Conservation (phyloP, 371 early-diverging fungal species). For the Circinella umbellata region DNA sequence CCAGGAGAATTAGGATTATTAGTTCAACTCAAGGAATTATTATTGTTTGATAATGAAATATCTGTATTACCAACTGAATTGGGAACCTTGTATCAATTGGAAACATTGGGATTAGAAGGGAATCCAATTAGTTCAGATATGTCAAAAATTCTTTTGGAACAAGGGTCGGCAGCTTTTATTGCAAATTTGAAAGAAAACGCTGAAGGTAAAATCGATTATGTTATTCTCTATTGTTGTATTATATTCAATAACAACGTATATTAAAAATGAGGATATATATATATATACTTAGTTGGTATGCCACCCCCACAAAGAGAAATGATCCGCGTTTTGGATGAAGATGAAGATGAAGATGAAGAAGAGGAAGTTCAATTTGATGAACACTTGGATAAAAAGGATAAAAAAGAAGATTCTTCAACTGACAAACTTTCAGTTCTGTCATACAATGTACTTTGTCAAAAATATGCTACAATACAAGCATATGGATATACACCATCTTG, state of each 20-base stretch:
- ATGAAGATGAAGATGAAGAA: constrained; percentile 7
- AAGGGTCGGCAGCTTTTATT: constrained; percentile 88
- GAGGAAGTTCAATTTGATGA: neutral
- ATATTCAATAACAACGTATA: too few species aligned
- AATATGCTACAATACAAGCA: constrained; percentile 86
- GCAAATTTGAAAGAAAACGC: constrained; percentile 92
- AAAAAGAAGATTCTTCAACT: constrained; percentile 9
- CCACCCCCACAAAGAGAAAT: constrained; percentile 94
- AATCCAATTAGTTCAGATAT: constrained; percentile 95
- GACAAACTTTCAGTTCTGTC: constrained; percentile 88
- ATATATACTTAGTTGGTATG: constrained; percentile 63
- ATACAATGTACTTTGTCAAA: constrained; percentile 96
- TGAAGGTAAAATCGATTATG: constrained; percentile 60
- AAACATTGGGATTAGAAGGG: constrained; percentile 94
- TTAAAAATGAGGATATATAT: neutral
- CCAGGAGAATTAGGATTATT: constrained; percentile 95
- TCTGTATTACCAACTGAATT: constrained; percentile 90
- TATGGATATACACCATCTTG: constrained; percentile 98
- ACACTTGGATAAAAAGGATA: too few species aligned
- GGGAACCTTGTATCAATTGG: constrained; percentile 92
- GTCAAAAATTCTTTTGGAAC: constrained; percentile 80
- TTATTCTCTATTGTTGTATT: too few species aligned
- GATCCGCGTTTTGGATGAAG: constrained; percentile 53
- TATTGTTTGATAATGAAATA: constrained; percentile 94
- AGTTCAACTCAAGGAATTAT: constrained; percentile 81